Conservation (phyloP, 129 eudicot species). For the Erigeron canadensis region DNA sequence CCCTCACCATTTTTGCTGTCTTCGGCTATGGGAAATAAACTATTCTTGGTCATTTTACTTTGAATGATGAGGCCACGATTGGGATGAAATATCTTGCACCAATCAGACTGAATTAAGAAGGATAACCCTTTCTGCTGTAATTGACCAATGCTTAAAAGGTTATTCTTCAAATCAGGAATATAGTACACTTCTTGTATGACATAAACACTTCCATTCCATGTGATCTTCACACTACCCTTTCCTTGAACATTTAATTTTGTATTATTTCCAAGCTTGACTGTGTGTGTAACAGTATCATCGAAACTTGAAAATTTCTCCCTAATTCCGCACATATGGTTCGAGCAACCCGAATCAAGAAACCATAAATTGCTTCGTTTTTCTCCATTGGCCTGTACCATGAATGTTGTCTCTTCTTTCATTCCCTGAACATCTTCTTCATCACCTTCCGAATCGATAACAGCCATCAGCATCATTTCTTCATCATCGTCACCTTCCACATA, state of each 20-base stretch:
- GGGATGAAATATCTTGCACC: not conserved
- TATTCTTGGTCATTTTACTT: too few species aligned
- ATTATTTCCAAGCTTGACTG: not conserved
- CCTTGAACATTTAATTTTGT: not conserved
- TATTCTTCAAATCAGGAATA: not conserved
- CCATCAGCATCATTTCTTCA: constrained; percentile 6
- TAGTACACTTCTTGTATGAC: constrained; percentile 10
- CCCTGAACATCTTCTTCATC: not conserved
- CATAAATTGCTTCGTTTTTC: not conserved
- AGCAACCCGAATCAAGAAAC: not conserved
- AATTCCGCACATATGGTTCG: not conserved
- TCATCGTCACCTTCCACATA: not conserved
- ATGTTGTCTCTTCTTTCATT: not conserved
- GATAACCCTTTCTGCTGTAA: not conserved
- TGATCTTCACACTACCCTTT: not conserved
- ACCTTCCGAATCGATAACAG: not conserved
- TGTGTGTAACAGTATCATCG: not conserved
- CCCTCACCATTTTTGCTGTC: too few species aligned
- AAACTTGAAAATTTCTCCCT: not conserved
- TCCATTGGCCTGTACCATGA: not conserved
- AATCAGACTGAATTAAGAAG: too few species aligned
- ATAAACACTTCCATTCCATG: not conserved
- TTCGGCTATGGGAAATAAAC: too few species aligned
- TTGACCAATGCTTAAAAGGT: not conserved
- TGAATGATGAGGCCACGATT: too few species aligned